A percentile compares a stretch with the other conserved stretches of the same genome.
Conservation (phyloP, 331 rosid species). For the Erythrophleum ivorense region DNA sequence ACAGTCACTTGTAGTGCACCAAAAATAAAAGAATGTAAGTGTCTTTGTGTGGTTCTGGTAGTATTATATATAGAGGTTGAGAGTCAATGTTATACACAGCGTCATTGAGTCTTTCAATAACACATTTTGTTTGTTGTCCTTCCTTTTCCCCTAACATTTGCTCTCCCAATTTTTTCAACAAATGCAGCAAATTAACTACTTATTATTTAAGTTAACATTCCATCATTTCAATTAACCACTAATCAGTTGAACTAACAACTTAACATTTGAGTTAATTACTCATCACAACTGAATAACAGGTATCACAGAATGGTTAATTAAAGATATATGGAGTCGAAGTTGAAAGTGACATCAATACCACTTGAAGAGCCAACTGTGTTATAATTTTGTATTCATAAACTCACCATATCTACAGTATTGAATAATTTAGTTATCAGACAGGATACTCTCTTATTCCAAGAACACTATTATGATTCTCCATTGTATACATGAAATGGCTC, state of each 20-base stretch:
- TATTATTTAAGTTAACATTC: too few relatives aligned
- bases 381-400: background rate
- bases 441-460: slow-evolving; percentile 99
- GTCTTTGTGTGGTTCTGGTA: too few relatives aligned
- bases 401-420: background rate
- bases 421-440: slow-evolving; percentile 30
- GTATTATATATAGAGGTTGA: too few relatives aligned
- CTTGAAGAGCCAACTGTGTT: background rate
- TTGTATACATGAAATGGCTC: slow-evolving; percentile 81
- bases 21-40: too few relatives aligned
- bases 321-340: background rate
- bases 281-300: background rate
- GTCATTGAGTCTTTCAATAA: too few relatives aligned
- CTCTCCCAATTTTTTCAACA: background rate
- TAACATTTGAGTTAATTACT: background rate
- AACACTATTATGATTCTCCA: slow-evolving; percentile 95
- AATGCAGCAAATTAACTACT: background rate
- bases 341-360: background rate
- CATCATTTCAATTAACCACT: background rate
- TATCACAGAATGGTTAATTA: background rate
- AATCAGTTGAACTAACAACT: background rate
- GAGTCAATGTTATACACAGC: too few relatives aligned
- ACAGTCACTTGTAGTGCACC: too few relatives aligned
- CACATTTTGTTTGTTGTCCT: too few relatives aligned
- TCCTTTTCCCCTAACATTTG: background rate